Base-by-base conservation (phyloP, 2,329 filamentous ascomycete genomes). In the Neodidymelliopsis sp. region DNA sequence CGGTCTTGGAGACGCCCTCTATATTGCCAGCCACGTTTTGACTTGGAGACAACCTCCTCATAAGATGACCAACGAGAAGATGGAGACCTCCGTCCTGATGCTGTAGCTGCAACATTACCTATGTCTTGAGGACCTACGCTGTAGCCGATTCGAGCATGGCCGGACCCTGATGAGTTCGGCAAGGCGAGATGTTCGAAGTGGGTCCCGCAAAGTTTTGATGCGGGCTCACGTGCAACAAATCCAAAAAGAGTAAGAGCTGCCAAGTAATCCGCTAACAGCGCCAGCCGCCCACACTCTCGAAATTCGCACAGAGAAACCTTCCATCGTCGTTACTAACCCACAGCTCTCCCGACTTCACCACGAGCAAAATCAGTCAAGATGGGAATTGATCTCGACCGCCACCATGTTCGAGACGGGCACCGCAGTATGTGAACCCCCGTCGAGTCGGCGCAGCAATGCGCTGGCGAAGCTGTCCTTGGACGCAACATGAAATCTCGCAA, bases 401-500 rank as follows among this genome's bases (percentile, higher is more conserved):
- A 85, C 77, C 82, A 85, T 79, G 81, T 84, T 75, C 79, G 80
- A 76, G 77, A 74, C 79, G 81, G 75, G 75, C 91, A 96, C 84
- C 90, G 91, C 72, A 72, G 69, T 72, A 72, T 62, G 69, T 72
- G 69, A 66, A 56, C 56, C 61, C 68, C 69, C 69, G 67, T 71
- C 68, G 68, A 71, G 69, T 71, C 68, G 63, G 65, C 60, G 67
- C 69, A 69, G 59, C 43, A 62, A 62, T 71, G 67, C 68, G 65
- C 65, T 62, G 69, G 68, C 69, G 69, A 67, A 42, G 69, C 67
- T 64, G 68, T 72, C 68, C 65, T 65, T 56, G 63, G 67, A 71
- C 66, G 68, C 68, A 70, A 66, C 69, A 71, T 72, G 69, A 70
- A 60, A 49, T 42, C 52, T 60, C 56, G 62, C 65, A 54, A 61